Percentiles rank a stretch among this genome's conserved stretches.
Conservation (phyloP, 257 asterid genomes). For the Ballota nigra region DNA sequence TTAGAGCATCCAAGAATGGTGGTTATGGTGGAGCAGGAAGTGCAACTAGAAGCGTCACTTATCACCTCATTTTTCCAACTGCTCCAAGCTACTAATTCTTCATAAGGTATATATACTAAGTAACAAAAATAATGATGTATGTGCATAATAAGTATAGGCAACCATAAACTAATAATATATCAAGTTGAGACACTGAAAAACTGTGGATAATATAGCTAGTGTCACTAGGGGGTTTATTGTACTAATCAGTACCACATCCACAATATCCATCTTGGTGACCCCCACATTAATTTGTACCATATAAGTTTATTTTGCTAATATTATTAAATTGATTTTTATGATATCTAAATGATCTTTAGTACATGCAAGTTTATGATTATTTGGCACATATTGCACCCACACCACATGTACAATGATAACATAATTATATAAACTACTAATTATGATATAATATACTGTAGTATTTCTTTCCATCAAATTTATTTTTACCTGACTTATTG, state of each 20-base stretch:
- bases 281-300: not conserved
- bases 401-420: not conserved
- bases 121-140: slow-evolving; percentile 10
- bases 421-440: too few relatives aligned
- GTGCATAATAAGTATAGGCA: not conserved
- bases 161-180: not conserved
- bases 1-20: slow-evolving; percentile 36
- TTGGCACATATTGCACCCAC: not conserved
- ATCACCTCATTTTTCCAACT: slow-evolving; percentile 46
- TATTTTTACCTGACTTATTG: too few relatives aligned
- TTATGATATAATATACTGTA: too few relatives aligned
- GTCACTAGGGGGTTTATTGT: slow-evolving; percentile 17
- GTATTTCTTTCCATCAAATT: too few relatives aligned
- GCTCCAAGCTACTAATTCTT: slow-evolving; percentile 35
- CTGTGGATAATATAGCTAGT: slow-evolving; percentile 2
- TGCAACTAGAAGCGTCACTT: slow-evolving; percentile 35
- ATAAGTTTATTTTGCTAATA: not conserved
- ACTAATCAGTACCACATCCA: not conserved
- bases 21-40: slow-evolving; percentile 71
- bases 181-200: not conserved
- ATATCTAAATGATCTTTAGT: not conserved
- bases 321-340: not conserved
- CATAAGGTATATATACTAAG: not conserved
- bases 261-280: not conserved
- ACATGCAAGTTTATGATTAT: not conserved